Base-by-base conservation (phyloP, 257 asterid species). In the Nicotiana noctiflora region DNA sequence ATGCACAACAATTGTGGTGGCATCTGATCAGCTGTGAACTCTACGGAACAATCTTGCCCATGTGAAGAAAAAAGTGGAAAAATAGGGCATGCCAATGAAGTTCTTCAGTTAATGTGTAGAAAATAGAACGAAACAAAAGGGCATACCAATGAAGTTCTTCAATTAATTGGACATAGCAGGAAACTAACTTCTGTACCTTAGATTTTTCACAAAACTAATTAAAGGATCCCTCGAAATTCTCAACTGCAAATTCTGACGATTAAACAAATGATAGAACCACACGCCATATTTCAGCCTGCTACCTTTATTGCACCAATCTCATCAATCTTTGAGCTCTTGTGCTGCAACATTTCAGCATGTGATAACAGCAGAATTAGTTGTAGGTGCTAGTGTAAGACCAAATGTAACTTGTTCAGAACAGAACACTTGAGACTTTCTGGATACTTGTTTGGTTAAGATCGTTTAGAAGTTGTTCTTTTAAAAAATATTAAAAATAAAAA, bases 241-340 rank as follows among this genome's bases (percentile, higher is more conserved):
- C 94, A 90, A 88, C 86, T 81, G 88, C 90, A 88, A 89, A 92
- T 85, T 86, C 88, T 80, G 91, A 85, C 77, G 89, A 90, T 80
- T 90, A 85, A 89, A 86, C 79, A 87, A 85, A 70, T 55, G 74
- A 84, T 85, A 82, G 87, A 89, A 80, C 85, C 84, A 78, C 86
- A 76, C 75, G 88, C 87, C 87, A 70, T 70, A 70, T 82, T 75
- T 93, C 96, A 94, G 87, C 97, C 94, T 82, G 94, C 97, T 83
- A 90, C 97, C 91, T 83, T 92, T 85, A 94, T 89, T 80, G 93
- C 93, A 83, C 96, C 95, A 90, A 93, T 87, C 87, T 94, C 98
- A 81, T 93, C 97, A 72, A 94, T 89, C 93, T 90, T 94, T 87
- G 97, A 90, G 92, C 95, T 92, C 90, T 91, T 94, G 86, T 91